Conservation (phyloP, 176 grass and related monocot genomes). For the Miscanthus lutarioriparius region DNA sequence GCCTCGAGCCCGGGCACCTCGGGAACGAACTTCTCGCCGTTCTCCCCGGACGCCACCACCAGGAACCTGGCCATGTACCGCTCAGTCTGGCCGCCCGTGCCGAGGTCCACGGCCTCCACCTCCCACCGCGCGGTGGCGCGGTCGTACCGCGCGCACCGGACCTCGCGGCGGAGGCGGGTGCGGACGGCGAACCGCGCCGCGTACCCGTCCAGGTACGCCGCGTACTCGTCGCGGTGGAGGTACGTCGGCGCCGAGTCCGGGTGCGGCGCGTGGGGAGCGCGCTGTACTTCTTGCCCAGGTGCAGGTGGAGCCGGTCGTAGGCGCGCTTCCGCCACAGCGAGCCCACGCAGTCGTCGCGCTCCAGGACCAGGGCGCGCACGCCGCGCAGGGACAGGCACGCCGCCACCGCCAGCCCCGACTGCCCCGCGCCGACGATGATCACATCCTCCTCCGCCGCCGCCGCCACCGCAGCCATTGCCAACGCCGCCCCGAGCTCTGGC, state of each 20-base stretch:
- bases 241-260: constrained; percentile 27
- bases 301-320: constrained; percentile 76
- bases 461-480: neutral
- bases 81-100: neutral
- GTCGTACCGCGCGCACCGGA: constrained; percentile 57
- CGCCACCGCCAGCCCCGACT: constrained; percentile 67
- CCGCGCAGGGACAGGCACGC: constrained; percentile 58
- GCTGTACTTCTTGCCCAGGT: constrained; percentile 68
- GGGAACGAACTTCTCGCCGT: constrained; percentile 63
- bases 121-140: constrained; percentile 15
- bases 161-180: constrained; percentile 43
- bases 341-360: constrained; percentile 73
- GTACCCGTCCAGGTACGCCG: constrained; percentile 16
- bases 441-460: constrained; percentile 21
- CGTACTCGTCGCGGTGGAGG: constrained; percentile 49
- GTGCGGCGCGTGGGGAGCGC: constrained; percentile 61
- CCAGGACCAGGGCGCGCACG: constrained; percentile 57
- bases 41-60: constrained; percentile 78
- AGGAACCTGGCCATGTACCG: constrained; percentile 49
- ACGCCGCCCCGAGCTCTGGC: neutral
- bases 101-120: constrained; percentile 40
- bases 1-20: constrained; percentile 58
- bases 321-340: constrained; percentile 75
- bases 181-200: constrained; percentile 49
- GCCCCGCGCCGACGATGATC: constrained; percentile 82